Evolutionary conservation across 78 protist genomes (phyloP), one percentile per base, ranked within the genome.

Genomic region (Dictyostelium brefeldianum): DNA sequence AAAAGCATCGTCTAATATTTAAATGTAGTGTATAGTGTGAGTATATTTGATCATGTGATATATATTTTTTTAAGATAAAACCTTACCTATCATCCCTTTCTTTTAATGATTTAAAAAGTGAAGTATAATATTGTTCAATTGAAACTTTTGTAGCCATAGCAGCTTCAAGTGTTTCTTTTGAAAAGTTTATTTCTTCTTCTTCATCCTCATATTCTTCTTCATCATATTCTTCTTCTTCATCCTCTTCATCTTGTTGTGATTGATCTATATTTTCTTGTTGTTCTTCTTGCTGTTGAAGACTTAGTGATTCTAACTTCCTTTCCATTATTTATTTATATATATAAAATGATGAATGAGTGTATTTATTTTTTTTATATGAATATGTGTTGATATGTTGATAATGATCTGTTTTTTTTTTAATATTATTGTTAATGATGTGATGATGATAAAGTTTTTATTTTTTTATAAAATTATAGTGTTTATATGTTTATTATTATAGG

Each of bases 31-130:
- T n/a, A n/a, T n/a, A n/a, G 12, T 53, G 14, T 53, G 12, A 14
- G 12, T 53, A 11, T 25, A 62, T 62, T 25, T 53, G 18, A 15
- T 53, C 4, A 14, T 53, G 18, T 53, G 59, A 15, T 9, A 15
- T 53, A 15, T 53, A 15, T 53, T 53, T 53, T 53, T 53, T 53
- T 18, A 27, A 20, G n/a, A n/a, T n/a, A n/a, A n/a, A n/a, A n/a
- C n/a, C n/a, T 27, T 90, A 90, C 95, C 95, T 90, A 31, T 90
- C 90, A 46, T 81, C 95, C 69, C 95, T 78, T 77, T 82, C 95
- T 90, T 90, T 81, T 14, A 81, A 62, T 62, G 89, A 82, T 90
- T 81, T 82, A n/a, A 82, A 90, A 29, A 90, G 53, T 22, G 81
- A 77, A 47, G 91, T 79, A 75, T 90, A 90, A 29, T 90, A 90